Evolutionary conservation across 768 basidiomycete species (phyloP), one percentile per base, ranked within the genome.

Genomic region (Gloeopeniophorella convolvens): DNA sequence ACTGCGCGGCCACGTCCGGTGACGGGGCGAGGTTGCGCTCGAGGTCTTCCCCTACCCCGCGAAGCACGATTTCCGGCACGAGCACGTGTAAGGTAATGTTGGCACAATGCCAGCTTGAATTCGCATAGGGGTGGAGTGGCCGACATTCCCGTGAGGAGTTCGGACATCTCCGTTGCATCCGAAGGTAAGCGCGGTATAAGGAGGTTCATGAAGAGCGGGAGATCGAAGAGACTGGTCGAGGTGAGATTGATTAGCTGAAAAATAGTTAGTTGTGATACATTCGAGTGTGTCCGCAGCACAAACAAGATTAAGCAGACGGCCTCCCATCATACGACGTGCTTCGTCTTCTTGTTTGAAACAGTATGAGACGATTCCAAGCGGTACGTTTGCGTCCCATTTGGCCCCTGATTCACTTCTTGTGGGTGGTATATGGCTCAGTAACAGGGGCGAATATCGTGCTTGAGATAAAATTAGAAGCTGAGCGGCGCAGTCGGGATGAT

Each of bases 361-460:
- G 48, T 49, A 57, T 35, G 67, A 65, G 28, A 59, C 59, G 1
- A 82, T 69, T 43, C 78, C 73, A 15, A 84, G 62, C 1, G 78
- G 75, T 18, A 64, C 65, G 26, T 72, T 72, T 13, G 71, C 67
- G 24, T 84, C 82, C 76, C 80, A 83, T 59, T 80, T 73, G 5
- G 72, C 65, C 23, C 70, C 71, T 20, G 63, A 59, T 18, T 70
- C 73, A 33, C 69, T 65, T 49, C 77, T 73, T 10, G 79, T 72
- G 5, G 70, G 69, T 21, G 82, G 80, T 12, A 86, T 74, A 62
- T 85, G 82, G 18, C 69, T 67, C 23, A 84, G 63, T 35, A 85
- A 68, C 21, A 83, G 68, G 5, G 72, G 70, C 0, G 82, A 83
- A 55, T 75, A 70, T 45, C 50, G 66, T 33, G 56, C 75, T 77